Percentiles rank a stretch among this genome's conserved stretches.
These are phyloP conservation scores for Marchantia paleacea DNA, from an alignment of 225 moss, liverwort and hornwort species.

Conservation along the genomic window DNA sequence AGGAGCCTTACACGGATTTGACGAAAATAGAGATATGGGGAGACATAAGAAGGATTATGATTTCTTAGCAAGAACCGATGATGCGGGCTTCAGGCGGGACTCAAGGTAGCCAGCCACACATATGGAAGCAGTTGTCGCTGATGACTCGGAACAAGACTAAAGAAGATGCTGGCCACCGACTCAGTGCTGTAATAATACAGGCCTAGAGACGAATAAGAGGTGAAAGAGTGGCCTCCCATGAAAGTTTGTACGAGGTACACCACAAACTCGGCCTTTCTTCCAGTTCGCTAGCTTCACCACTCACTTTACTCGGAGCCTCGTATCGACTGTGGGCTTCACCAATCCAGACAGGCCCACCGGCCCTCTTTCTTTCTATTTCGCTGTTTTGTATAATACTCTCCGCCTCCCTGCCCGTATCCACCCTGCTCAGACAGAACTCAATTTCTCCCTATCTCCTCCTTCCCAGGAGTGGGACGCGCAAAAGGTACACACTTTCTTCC, in stretches of 20 bases:
- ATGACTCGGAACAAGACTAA: conserved; percentile 14
- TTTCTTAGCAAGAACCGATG: conserved; percentile 20
- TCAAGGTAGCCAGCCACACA: conserved; percentile 18
- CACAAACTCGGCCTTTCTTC: neutral
- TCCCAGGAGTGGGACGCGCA: neutral
- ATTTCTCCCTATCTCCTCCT: conserved; percentile 3
- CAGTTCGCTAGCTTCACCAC: neutral
- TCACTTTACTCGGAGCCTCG: neutral
- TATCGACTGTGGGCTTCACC: neutral
- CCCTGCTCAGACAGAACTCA: neutral
- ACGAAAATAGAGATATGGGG: conserved; percentile 27
- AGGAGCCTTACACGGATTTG: conserved; percentile 28
- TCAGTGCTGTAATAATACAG: neutral
- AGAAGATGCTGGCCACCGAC: conserved; percentile 21
- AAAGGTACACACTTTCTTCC: neutral
- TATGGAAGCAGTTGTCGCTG: conserved; percentile 8
- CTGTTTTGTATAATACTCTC: neutral
- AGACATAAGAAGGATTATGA: conserved; percentile 26
- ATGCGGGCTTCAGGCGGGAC: conserved; percentile 20
- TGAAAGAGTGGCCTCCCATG: conserved; percentile 10
- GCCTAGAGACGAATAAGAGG: neutral
- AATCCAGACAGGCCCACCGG: neutral
- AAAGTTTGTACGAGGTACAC: neutral
- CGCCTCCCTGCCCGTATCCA: neutral
- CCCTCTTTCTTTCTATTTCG: neutral